Base-by-base conservation (phyloP, 73 alveolate species). In the Paramecium tetraurelia region DNA sequence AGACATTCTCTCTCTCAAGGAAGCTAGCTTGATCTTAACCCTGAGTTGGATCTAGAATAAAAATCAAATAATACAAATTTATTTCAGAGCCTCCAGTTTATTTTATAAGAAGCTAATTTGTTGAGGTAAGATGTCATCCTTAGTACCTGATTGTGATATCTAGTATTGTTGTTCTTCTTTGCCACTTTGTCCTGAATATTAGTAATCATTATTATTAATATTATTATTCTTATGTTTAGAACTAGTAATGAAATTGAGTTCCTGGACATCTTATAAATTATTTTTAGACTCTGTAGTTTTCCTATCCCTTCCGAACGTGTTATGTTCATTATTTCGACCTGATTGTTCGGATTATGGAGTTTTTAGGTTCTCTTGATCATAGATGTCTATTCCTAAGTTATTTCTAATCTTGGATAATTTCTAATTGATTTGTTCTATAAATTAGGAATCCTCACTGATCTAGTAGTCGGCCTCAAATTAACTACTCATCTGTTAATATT, bases 1-100 rank as follows among this genome's bases (percentile, higher is more conserved):
- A 75, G 8, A 36, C 87, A 75, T 75, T 75, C 40, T 75, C 87
- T 75, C 87, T 75, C n/a, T 75, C 87, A 2, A 75, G 48, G 38
- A 75, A 75, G 10, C 59, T 75, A 75, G 87, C 87, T 75, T 75
- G 38, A 36, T 75, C 87, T 53, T 53, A 53, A n/a, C 87, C 87
- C 35, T 75, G 16, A 6, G 31, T 11, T 14, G 87, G 87, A 75
- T 75, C 87, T 75, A n/a, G 6, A 33, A 18, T 75, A n/a, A 16
- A 75, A 31, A 33, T 10, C 5, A 75, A 31, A 31, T 33, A 21
- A 4, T 75, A 75, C 87, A 75, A 14, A 75, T 75, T 75, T 75
- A 75, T 75, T 75, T 75, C 1, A 75, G 59, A 5, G 58, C 87
- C 35, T 75, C 87, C 11, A 75, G 14, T 36, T 75, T 75, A 40